Evolutionary conservation across 169 alveolate species (phyloP).

Genomic region (Plasmodium yoelii): DNA sequence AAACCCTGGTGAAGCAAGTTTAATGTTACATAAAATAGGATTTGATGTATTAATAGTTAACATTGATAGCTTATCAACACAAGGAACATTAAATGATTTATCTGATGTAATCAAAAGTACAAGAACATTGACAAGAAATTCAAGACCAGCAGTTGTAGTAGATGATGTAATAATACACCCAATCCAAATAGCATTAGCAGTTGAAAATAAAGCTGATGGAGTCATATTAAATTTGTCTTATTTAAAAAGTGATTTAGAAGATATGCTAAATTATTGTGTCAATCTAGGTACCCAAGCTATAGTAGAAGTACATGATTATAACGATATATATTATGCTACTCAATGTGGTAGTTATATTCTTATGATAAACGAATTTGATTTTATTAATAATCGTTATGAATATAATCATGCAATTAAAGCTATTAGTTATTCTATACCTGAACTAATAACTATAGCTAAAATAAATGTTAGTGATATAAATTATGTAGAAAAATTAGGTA

Average conservation of each 20-base stretch:
- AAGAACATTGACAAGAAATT: conserved; percentile 78
- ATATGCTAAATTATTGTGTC: conserved; percentile 79
- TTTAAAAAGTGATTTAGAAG: conserved; percentile 80
- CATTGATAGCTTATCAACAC: conserved; percentile 79
- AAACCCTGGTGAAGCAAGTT: conserved; percentile 66
- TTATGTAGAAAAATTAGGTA: conserved; percentile 83
- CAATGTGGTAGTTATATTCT: conserved; percentile 78
- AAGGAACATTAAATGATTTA: conserved; percentile 83
- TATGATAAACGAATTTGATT: conserved; percentile 85
- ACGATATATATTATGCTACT: conserved; percentile 81
- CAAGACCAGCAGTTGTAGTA: conserved; percentile 86
- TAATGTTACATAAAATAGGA: conserved; percentile 72
- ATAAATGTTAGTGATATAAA: conserved; percentile 77
- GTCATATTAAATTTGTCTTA: conserved; percentile 82
- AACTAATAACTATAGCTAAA: conserved; percentile 81
- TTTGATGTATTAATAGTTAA: conserved; percentile 85
- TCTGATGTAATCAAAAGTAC: conserved; percentile 72
- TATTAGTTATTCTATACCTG: conserved; percentile 80
- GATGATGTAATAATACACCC: conserved; percentile 86
- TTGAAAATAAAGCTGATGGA: conserved; percentile 86
- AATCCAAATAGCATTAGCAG: conserved; percentile 86
- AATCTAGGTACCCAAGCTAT: conserved; percentile 86
- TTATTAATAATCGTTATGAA: conserved; percentile 76
- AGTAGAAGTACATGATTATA: conserved; percentile 84
- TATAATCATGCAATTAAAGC: conserved; percentile 85